Evolutionary conservation across 108 stramenopile genomes (phyloP), one percentile per base, ranked within the genome.

Genomic region (Licmophora abbreviata): DNA sequence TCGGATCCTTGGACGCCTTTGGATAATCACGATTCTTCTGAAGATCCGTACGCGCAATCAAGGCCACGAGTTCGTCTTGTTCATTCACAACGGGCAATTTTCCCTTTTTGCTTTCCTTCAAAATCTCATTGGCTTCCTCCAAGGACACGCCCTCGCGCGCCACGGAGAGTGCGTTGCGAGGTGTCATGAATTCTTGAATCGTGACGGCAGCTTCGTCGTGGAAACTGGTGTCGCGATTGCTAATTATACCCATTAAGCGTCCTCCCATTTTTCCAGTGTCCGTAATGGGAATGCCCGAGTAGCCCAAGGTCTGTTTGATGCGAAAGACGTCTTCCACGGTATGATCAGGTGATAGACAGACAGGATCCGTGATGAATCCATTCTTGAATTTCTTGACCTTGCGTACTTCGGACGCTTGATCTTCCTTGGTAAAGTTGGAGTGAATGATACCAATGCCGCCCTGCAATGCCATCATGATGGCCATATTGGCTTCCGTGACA

Each of bases 371-470:
- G 64, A 99, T 99, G 79, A 99, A 99, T 23, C 99, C 99, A 61
- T 99, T 99, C 73, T 99, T 97, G 74, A 81, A 99, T 34, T 85
- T 79, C 71, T 99, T 99, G 30, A 99, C 99, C 48, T 73, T 88
- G 26, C 66, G 64, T 25, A 96, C 94, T 57, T 92, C 73, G 7
- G 73, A 73, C 5, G 94, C 99, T 70, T 99, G 97, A 25, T 95
- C 94, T 56, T 94, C 86, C 5, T 82, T 47, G 28, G 69, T 74
- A 71, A 93, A 82, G 81, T 99, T 99, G 57, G 97, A 99, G 63
- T 99, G 99, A 51, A 99, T 97, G 64, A 99, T 93, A 27, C 99
- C 99, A 41, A 99, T 96, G 7, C 96, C 99, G 7, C 99, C 99
- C 71, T 97, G 97, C 26, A 98, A 76, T 0, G 97, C 99, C 97